These are phyloP conservation scores for Lactarius trivialis DNA, from an alignment of 768 basidiomycete genomes.

Conservation along the genomic window DNA sequence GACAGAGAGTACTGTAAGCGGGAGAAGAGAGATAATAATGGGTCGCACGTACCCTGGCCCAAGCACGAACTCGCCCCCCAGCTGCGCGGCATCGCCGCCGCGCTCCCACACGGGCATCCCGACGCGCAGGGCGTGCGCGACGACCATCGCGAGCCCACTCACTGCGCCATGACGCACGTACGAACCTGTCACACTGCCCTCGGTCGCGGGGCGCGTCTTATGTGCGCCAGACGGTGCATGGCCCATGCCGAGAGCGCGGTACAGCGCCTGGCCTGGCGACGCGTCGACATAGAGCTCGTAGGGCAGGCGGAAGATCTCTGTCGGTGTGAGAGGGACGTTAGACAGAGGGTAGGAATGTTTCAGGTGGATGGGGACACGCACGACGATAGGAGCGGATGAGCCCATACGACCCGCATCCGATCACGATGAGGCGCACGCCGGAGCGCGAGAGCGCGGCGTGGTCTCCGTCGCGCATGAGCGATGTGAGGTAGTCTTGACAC, in stretches of 20 bases:
- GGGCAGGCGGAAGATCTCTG: slow-evolving; percentile 63
- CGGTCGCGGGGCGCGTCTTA: slow-evolving; percentile 27
- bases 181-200: slow-evolving; percentile 30
- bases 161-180: slow-evolving; percentile 64
- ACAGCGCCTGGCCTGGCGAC: slow-evolving; percentile 44
- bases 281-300: slow-evolving; percentile 81
- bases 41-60: slow-evolving; percentile 45
- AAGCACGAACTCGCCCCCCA: slow-evolving; percentile 87
- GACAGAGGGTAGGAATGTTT: background rate
- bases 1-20: background rate
- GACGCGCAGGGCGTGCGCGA: slow-evolving; percentile 59
- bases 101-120: slow-evolving; percentile 80
- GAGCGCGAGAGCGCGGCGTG: slow-evolving; percentile 41
- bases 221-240: slow-evolving; percentile 37
- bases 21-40: background rate
- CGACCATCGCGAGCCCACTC: slow-evolving; percentile 67
- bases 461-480: slow-evolving; percentile 46
- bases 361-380: slow-evolving; percentile 29
- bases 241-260: slow-evolving; percentile 74
- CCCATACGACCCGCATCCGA: slow-evolving; percentile 71
- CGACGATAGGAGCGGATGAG: slow-evolving; percentile 72
- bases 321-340: background rate
- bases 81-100: slow-evolving; percentile 67
- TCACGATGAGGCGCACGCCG: slow-evolving; percentile 58
- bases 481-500: slow-evolving; percentile 84